phyloP scores from a whole-genome alignment of 352 stramenopile genomes.

The Peronosclerospora sorghi region DNA sequence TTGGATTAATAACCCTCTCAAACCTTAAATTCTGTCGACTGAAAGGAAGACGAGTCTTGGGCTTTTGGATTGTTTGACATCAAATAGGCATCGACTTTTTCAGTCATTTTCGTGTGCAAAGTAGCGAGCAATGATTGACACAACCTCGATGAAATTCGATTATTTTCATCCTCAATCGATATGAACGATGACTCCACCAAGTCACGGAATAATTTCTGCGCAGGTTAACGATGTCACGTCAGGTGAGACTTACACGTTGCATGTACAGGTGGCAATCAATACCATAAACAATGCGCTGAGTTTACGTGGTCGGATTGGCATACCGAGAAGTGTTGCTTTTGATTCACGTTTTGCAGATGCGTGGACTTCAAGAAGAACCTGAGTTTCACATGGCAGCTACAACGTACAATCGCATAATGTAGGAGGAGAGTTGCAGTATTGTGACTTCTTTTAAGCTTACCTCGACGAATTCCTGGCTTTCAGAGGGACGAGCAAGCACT shows the following conservation, averaged over 20 bases:
- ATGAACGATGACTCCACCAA: slow-evolving; percentile 53
- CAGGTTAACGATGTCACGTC: slow-evolving; percentile 2
- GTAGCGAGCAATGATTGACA: slow-evolving; percentile 44
- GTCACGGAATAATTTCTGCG: slow-evolving; percentile 73
- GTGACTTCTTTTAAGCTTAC: slow-evolving; percentile 8
- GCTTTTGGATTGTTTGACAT: slow-evolving; percentile 29
- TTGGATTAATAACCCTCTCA: background rate
- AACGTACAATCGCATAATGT: slow-evolving; percentile 2
- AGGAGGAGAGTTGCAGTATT: background rate
- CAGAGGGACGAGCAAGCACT: slow-evolving; percentile 17
- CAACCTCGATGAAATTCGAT: slow-evolving; percentile 44
- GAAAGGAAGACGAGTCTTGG: slow-evolving; percentile 50
- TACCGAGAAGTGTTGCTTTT: slow-evolving; percentile 34
- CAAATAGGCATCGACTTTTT: slow-evolving; percentile 45
- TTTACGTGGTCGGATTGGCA: slow-evolving; percentile 59
- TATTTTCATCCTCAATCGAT: slow-evolving; percentile 66
- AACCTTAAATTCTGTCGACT: slow-evolving; percentile 65
- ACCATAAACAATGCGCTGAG: slow-evolving; percentile 52
- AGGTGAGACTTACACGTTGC: background rate
- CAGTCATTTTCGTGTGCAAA: slow-evolving; percentile 50
- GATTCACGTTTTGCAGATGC: slow-evolving; percentile 35
- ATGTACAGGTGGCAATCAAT: background rate
- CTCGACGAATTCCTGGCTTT: slow-evolving; percentile 26
- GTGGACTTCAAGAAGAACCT: slow-evolving; percentile 39
- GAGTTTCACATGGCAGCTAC: slow-evolving; percentile 52